Evolutionary conservation across 306 rosid genomes (phyloP), one percentile per base, ranked within the genome.

Genomic region (Pyrus bretschneideri): DNA sequence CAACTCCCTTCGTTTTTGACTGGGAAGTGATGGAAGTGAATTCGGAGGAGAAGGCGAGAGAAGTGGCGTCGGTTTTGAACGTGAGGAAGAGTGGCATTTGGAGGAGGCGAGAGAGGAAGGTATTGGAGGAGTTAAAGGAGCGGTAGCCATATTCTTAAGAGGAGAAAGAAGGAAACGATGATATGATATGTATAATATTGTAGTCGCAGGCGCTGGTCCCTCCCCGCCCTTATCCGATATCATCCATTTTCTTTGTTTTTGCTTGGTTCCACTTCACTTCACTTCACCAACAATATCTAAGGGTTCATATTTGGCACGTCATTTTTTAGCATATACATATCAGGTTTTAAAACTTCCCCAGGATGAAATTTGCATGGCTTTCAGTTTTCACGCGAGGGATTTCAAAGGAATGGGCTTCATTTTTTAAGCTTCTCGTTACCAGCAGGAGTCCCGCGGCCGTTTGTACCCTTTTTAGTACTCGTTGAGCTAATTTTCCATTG

Each of bases 1-100:
- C 79, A 90, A 78, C n/a, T 89, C 89, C 78, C 98, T 82, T 82
- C 94, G 21, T 25, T 12, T 17, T 6, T 25, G 31, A 19, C 5
- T 69, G 80, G 23, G 6, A 60, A 64, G 58, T 52, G 17, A 14
- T 52, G 58, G 19, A 52, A 52, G 4, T 4, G 58, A 42, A 42
- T 42, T 42, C 45, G 45, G 45, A 42, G 76, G 51, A 54, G 77
- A 19, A 54, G 54, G 60, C 17, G 64, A 31, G 30, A 68, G 73
- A 25, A 29, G 60, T 49, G 45, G 76, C 8, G 22, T 87, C 72
- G 75, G 78, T 72, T 82, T 85, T 79, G 60, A 79, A 42, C 62
- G 86, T 33, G 72, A 52, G 78, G 25, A 25, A 23, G 66, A 25
- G 31, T 27, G 66, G 35, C 35, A 2, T 17, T 61, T 61, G 5